Conservation (phyloP, 2,329 filamentous ascomycete species). For the Graphilbum ipis-grandicollis region DNA sequence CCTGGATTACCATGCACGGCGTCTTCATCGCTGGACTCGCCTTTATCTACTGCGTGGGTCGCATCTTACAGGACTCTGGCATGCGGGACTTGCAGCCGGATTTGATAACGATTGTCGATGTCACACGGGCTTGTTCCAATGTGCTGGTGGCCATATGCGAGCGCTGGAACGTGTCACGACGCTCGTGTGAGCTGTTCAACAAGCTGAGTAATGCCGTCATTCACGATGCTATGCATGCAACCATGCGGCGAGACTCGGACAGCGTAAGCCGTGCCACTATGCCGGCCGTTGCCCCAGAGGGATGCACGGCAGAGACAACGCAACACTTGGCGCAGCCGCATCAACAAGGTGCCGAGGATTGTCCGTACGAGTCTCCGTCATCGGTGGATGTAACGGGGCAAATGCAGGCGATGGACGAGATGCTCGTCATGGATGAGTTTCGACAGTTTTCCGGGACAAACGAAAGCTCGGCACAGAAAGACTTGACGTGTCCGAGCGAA, state of each 20-base stretch:
- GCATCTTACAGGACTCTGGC: slow-evolving; percentile 4
- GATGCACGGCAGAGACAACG: no score
- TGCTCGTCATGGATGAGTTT: no score
- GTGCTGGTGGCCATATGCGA: slow-evolving; percentile 10
- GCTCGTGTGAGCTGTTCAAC: background rate
- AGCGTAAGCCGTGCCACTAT: no score
- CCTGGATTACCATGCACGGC: slow-evolving; percentile 9
- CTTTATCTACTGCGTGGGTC: slow-evolving; percentile 8
- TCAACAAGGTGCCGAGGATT: no score
- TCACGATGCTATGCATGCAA: background rate
- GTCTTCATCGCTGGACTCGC: slow-evolving; percentile 10
- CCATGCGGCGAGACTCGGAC: no score
- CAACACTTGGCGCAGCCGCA: no score
- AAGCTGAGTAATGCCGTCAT: slow-evolving; percentile 1
- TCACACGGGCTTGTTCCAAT: slow-evolving; percentile 9
- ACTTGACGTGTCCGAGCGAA: background rate
- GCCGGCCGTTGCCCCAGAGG: no score
- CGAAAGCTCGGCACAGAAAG: background rate
- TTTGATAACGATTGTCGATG: slow-evolving; percentile 5
- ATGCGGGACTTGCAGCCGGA: slow-evolving; percentile 3
- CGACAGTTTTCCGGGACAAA: no score
- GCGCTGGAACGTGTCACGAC: slow-evolving; percentile 8
- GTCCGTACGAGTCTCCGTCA: no score
- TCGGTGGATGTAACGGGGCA: no score
- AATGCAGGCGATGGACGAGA: no score